phyloP scores from a whole-genome alignment of 1,284 basidiomycete genomes.

The Puccinia hordei region DNA sequence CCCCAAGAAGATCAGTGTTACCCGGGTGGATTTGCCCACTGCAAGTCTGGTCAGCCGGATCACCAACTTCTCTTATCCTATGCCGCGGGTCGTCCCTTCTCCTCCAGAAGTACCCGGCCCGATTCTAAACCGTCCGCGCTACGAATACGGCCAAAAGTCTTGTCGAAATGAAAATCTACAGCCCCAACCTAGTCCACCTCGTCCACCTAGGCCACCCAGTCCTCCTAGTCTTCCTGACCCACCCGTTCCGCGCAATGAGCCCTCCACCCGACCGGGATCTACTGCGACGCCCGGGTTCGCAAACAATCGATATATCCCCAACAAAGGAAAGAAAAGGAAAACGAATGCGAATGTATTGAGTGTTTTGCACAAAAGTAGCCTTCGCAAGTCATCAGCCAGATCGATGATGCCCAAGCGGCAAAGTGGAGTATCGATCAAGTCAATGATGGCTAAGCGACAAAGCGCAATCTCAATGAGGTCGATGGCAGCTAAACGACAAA shows the following conservation, averaged over 20 bases:
- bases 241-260: not conserved
- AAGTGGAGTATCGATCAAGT: not conserved
- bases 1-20: conserved; percentile 21
- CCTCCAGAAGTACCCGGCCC: conserved; percentile 25
- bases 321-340: conserved; percentile 25
- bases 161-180: not conserved
- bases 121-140: conserved; percentile 26
- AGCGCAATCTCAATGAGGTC: not conserved
- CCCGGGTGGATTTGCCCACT: not conserved
- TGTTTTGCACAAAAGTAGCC: conserved; percentile 33
- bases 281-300: conserved; percentile 32
- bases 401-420: conserved; percentile 18
- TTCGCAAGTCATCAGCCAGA: conserved; percentile 28
- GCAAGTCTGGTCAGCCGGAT: not conserved
- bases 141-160: not conserved
- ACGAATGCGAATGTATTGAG: conserved; percentile 35
- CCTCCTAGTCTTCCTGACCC: not conserved
- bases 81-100: conserved; percentile 13
- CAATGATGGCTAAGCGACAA: conserved; percentile 11
- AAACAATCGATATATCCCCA: conserved; percentile 43
- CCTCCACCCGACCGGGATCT: conserved; percentile 4
- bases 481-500: not conserved
- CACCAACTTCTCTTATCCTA: conserved; percentile 30
- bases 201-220: not conserved
- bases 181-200: not conserved